Evolutionary conservation across 768 basidiomycete genomes (phyloP).

Genomic region (Dacryopinax primogenitus): DNA sequence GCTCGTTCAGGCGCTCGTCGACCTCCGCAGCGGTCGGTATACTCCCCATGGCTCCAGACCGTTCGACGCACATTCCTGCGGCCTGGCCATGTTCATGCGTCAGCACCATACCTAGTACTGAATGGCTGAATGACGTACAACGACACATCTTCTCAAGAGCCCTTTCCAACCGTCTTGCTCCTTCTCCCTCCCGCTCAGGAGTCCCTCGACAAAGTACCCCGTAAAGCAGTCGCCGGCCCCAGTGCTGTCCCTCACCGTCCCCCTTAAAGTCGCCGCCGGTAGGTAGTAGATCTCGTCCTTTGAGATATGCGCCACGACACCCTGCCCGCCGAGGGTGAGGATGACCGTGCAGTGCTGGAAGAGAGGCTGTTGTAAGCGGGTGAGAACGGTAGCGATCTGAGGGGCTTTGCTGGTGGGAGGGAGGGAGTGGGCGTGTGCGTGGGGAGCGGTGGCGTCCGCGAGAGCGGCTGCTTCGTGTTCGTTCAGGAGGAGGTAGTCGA

Average conservation of each 20-base stretch:
- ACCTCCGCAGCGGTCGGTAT: conserved; percentile 2
- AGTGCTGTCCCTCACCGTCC: conserved; percentile 24
- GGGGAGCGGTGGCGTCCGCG: neutral
- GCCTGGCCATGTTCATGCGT: neutral
- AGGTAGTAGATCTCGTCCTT: conserved; percentile 14
- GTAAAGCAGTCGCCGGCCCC: conserved; percentile 29
- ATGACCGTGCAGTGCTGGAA: neutral
- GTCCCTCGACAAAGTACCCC: conserved; percentile 25
- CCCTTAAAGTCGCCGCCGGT: conserved; percentile 20
- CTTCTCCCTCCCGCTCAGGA: conserved; percentile 18
- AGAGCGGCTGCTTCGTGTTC: neutral
- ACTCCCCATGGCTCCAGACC: neutral
- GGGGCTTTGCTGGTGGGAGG: too few species aligned
- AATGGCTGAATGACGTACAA: neutral
- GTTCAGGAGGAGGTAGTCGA: conserved; percentile 6
- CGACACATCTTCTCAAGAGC: neutral
- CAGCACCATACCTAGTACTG: neutral
- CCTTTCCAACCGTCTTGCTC: neutral
- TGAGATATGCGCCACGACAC: neutral
- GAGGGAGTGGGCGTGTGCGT: too few species aligned
- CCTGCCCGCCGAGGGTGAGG: neutral
- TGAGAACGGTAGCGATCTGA: neutral
- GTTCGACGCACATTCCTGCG: neutral
- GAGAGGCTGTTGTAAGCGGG: neutral
- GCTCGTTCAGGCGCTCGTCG: neutral